Evolutionary conservation across 2,329 filamentous ascomycete genomes (phyloP), one percentile per base, ranked within the genome.

Genomic region (Pseudogymnoascus sp.): DNA sequence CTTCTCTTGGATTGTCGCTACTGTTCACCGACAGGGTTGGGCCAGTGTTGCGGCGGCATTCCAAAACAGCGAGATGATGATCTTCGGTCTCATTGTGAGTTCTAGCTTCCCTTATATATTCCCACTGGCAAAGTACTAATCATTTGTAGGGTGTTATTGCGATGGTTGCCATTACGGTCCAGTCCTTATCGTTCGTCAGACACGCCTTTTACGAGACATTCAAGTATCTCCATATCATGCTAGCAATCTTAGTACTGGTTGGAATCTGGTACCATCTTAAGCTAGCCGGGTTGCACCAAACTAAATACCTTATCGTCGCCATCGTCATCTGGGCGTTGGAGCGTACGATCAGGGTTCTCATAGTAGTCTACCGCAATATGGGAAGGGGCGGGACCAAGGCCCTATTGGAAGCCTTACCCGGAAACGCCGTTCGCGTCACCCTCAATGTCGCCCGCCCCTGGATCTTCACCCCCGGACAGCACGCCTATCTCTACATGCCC

Each of bases 161-260:
- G 0, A 84, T 91, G 64, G 74, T 86, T 12, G 80, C 80, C 66
- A 82, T 92, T 61, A 74, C 83, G 42, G 76, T 92, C 63, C 88
- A 91, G 69, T 88, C 89, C 0, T 82, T 84, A 50, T 90, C 88
- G 56, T 80, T 87, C 61, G 75, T 91, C 28, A 83, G 90, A 63
- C 89, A 92, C 72, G 89, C 89, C 14, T 91, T 88, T 71, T 92
- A 92, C 73, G 89, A 92, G 75, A 83, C 81, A 1, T 92, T 92
- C 80, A 84, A 92, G 74, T 77, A 89, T 63, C 71, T 89, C 35
- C 89, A 93, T 75, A 89, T 91, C 64, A 70, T 79, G 3, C 79
- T 85, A 23, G 88, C 85, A 35, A 79, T 83, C 16, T 71, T 84
- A 14, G 77, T 83, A 6, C 75, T 90, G 63, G 80, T 82, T 42